These are phyloP conservation scores for Fusarium setosum DNA, from an alignment of 2,329 filamentous ascomycete genomes.

Conservation along the genomic window DNA sequence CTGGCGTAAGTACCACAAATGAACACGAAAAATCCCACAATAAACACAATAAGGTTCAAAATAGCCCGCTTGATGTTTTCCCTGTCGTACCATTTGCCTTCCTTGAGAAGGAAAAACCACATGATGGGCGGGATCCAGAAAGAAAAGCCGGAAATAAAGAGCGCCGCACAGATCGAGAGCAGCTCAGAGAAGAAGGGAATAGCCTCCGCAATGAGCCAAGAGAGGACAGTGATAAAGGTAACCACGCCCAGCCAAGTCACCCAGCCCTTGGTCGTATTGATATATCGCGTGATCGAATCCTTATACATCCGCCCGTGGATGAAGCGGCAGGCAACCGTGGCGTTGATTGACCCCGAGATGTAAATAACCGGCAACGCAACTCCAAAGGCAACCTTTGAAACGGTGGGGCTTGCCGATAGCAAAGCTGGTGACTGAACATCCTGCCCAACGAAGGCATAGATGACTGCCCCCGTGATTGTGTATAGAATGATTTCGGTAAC, in stretches of 20 bases:
- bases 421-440: not conserved
- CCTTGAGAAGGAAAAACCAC: not conserved
- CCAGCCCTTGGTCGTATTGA: not conserved
- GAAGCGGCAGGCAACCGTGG: not conserved
- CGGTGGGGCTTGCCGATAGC: not conserved
- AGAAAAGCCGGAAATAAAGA: slow-evolving; percentile 3
- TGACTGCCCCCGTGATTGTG: not conserved
- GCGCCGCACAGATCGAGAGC: not conserved
- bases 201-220: not conserved
- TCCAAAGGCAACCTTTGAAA: not conserved
- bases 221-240: not conserved
- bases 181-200: slow-evolving; percentile 7
- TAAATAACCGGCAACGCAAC: not conserved
- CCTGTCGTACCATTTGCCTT: not conserved
- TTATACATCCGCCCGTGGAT: not conserved
- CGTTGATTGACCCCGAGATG: slow-evolving; percentile 1
- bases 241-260: not conserved
- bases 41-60: not conserved
- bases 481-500: not conserved
- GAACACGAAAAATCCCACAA: not conserved
- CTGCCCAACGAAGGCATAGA: not conserved
- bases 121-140: slow-evolving; percentile 5
- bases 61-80: not conserved
- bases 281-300: not conserved
- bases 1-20: not conserved